These are phyloP conservation scores for Brachypodium distachyon DNA, from an alignment of 202 grass and related monocot species.

Conservation along the genomic window DNA sequence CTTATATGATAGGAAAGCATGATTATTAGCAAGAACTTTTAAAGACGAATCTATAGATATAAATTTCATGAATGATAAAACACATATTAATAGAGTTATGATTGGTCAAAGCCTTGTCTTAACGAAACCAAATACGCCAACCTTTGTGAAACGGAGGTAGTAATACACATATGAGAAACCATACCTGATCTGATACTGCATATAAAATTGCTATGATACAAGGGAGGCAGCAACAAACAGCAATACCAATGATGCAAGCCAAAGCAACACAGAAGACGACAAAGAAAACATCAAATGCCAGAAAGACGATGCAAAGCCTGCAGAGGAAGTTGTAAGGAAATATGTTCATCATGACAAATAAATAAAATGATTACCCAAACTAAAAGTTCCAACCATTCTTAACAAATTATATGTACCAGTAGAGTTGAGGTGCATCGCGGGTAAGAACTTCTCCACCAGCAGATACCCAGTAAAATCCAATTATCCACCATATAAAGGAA, in stretches of 20 bases:
- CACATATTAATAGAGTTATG: too few relatives aligned
- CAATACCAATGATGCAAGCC: conserved; percentile 82
- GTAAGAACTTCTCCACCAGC: conserved; percentile 52
- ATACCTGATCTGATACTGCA: conserved; percentile 89
- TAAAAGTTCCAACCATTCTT: not conserved
- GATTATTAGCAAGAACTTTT: too few relatives aligned
- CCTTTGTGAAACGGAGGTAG: too few relatives aligned
- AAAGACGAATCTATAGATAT: too few relatives aligned
- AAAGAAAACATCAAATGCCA: conserved; percentile 95
- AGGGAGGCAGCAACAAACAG: conserved; percentile 86
- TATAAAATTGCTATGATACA: conserved; percentile 91
- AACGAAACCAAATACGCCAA: too few relatives aligned
- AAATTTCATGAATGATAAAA: too few relatives aligned
- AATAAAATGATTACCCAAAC: not conserved
- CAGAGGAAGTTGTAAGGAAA: not conserved
- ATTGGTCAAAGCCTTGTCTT: too few relatives aligned
- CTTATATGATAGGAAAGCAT: too few relatives aligned
- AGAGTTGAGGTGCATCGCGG: conserved; percentile 73
- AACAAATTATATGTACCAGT: conserved; percentile 48
- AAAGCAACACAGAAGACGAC: conserved; percentile 87
- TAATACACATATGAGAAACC: not conserved
- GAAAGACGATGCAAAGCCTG: conserved; percentile 81
- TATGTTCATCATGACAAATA: not conserved
- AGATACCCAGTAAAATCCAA: conserved; percentile 87
- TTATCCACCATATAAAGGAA: conserved; percentile 93